Conservation (phyloP, 1,139 yeast genomes). For the Suhomyces terraborum region DNA sequence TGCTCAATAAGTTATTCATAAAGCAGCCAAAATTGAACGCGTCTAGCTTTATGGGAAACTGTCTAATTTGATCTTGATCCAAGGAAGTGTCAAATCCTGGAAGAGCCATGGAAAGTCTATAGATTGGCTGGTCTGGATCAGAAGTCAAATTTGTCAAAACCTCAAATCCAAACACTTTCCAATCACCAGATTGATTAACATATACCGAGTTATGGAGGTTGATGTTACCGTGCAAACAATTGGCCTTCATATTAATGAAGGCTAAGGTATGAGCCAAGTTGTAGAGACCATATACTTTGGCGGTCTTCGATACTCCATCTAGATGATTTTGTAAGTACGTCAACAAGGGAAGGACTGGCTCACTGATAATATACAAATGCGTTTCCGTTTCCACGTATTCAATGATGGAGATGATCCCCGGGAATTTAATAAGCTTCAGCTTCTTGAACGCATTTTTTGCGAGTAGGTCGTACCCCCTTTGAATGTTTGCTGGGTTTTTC, state of each 20-base stretch:
- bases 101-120: slow-evolving; percentile 28
- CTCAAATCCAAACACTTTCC: slow-evolving; percentile 87
- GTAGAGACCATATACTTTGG: slow-evolving; percentile 60
- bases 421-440: slow-evolving; percentile 69
- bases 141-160: slow-evolving; percentile 54
- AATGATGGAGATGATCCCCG: slow-evolving; percentile 69
- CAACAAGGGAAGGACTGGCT: slow-evolving; percentile 65
- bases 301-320: slow-evolving; percentile 32
- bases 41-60: slow-evolving; percentile 53
- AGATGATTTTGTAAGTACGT: slow-evolving; percentile 28
- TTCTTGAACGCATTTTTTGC: slow-evolving; percentile 69
- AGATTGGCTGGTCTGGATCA: slow-evolving; percentile 53
- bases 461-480: slow-evolving; percentile 36
- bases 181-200: slow-evolving; percentile 69
- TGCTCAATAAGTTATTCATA: slow-evolving; percentile 48
- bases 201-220: slow-evolving; percentile 55
- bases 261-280: slow-evolving; percentile 57
- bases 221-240: slow-evolving; percentile 67
- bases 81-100: slow-evolving; percentile 35
- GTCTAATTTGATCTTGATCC: slow-evolving; percentile 49
- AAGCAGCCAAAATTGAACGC: slow-evolving; percentile 64
- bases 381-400: slow-evolving; percentile 72
- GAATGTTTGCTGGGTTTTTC: slow-evolving; percentile 39
- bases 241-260: slow-evolving; percentile 64
- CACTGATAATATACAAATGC: slow-evolving; percentile 71